phyloP scores from a whole-genome alignment of 2,329 filamentous ascomycete genomes.

The Clonostachys chloroleuca region DNA sequence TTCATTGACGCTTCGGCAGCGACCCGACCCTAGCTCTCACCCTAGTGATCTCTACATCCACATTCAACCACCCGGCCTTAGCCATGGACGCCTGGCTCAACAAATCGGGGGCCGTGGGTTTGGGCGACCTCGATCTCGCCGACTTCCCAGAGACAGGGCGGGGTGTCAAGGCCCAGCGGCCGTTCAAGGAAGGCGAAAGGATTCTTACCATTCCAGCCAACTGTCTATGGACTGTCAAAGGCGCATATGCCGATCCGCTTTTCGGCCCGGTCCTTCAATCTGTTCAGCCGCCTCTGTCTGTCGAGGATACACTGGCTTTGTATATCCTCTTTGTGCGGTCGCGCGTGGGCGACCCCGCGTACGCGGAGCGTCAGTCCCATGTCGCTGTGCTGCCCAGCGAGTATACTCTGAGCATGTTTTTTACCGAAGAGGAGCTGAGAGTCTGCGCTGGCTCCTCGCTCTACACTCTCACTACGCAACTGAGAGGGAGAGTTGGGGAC shows the following conservation, averaged over 20 bases:
- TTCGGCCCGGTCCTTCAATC: slow-evolving; percentile 21
- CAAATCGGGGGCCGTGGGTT: slow-evolving; percentile 17
- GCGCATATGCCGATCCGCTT: slow-evolving; percentile 21
- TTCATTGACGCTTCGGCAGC: no score
- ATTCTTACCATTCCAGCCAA: slow-evolving; percentile 22
- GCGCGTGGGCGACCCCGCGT: no score
- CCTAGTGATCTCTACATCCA: no score
- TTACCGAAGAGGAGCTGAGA: slow-evolving; percentile 22
- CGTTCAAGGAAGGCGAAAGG: slow-evolving; percentile 22
- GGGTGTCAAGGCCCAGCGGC: slow-evolving; percentile 17
- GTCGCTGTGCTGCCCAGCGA: slow-evolving; percentile 18
- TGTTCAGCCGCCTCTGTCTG: slow-evolving; percentile 18
- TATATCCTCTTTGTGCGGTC: no score
- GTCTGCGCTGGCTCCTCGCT: slow-evolving; percentile 23
- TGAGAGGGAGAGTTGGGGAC: slow-evolving; percentile 16
- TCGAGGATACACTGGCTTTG: no score
- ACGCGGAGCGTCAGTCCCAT: slow-evolving; percentile 4
- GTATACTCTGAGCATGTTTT: slow-evolving; percentile 26
- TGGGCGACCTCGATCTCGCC: slow-evolving; percentile 21
- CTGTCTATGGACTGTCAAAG: slow-evolving; percentile 22
- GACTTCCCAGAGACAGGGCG: slow-evolving; percentile 23
- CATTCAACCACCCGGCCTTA: neutral
- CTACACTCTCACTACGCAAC: slow-evolving; percentile 21
- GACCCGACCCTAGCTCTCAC: no score
- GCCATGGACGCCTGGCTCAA: slow-evolving; percentile 25